A percentile compares a stretch with the other conserved stretches of the same genome.
Conservation (phyloP, 805 yeast genomes). For the Ogataea philodendri region DNA sequence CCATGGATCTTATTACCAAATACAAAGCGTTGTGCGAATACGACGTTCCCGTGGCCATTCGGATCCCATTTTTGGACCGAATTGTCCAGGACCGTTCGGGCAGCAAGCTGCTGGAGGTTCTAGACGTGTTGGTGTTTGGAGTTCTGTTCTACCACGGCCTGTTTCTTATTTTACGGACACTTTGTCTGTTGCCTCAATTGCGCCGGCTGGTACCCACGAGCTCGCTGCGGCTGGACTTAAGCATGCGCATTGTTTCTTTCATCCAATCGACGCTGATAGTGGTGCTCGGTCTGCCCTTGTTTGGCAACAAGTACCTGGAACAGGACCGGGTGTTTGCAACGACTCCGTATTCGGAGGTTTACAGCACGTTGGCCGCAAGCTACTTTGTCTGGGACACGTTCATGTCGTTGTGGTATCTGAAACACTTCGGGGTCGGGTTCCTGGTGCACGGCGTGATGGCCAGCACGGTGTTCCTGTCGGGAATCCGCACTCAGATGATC, state of each 20-base stretch:
- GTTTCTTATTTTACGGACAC: slow-evolving; percentile 16
- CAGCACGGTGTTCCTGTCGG: slow-evolving; percentile 31
- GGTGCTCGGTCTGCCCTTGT: slow-evolving; percentile 30
- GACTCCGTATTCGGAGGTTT: slow-evolving; percentile 35
- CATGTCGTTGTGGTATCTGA: slow-evolving; percentile 28
- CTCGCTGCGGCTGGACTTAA: slow-evolving; percentile 29
- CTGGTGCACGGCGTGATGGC: slow-evolving; percentile 38
- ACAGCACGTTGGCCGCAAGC: slow-evolving; percentile 32
- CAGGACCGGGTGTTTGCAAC: slow-evolving; percentile 33
- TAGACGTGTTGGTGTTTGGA: slow-evolving; percentile 23
- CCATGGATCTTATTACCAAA: slow-evolving; percentile 8
- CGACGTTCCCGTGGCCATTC: slow-evolving; percentile 5
- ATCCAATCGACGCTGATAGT: slow-evolving; percentile 34
- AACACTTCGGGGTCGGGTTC: slow-evolving; percentile 36
- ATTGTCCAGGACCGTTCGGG: slow-evolving; percentile 10
- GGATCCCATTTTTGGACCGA: slow-evolving; percentile 20
- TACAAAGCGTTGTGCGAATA: slow-evolving; percentile 4
- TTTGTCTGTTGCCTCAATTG: slow-evolving; percentile 17
- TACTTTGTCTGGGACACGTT: slow-evolving; percentile 39
- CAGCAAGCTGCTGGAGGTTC: slow-evolving; percentile 17
- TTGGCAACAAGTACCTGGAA: slow-evolving; percentile 28
- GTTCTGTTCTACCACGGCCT: slow-evolving; percentile 20
- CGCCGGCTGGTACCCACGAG: slow-evolving; percentile 14
- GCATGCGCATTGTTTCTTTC: slow-evolving; percentile 35
- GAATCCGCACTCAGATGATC: slow-evolving; percentile 28